A percentile compares a stretch with the other conserved stretches of the same genome.
Evolutionary conservation across 2,329 filamentous ascomycete species (phyloP).

Genomic region (Fusarium staphyleae): DNA sequence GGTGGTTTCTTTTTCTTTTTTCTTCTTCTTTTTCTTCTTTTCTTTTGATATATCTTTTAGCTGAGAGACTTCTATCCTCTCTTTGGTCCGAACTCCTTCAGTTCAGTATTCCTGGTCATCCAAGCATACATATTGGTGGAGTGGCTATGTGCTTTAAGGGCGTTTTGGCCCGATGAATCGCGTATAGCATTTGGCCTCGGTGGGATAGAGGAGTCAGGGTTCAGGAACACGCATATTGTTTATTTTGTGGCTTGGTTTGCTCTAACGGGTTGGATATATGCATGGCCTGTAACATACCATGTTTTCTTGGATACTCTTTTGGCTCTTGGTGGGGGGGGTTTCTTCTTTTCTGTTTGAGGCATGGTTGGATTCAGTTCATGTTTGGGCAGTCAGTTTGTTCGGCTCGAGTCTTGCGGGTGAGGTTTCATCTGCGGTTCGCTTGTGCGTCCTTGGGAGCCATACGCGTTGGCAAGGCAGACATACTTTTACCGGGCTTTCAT

Average conservation of each 20-base stretch:
- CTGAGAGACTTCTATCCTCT: constrained; percentile 34
- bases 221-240: constrained; percentile 33
- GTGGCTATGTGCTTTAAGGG: constrained; percentile 48
- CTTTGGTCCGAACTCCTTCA: constrained; percentile 40
- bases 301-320: too few species aligned
- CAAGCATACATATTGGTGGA: constrained; percentile 46
- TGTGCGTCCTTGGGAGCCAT: constrained; percentile 32
- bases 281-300: constrained; percentile 30
- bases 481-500: constrained; percentile 40
- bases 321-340: too few species aligned
- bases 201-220: constrained; percentile 51
- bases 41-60: constrained; percentile 22
- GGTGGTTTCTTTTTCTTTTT: too few species aligned
- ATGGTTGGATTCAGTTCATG: constrained; percentile 4
- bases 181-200: constrained; percentile 46
- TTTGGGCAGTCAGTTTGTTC: constrained; percentile 36
- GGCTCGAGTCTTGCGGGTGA: constrained; percentile 21
- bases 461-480: constrained; percentile 38
- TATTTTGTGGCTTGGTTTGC: constrained; percentile 13
- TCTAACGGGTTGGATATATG: constrained; percentile 17
- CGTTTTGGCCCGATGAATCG: too few species aligned
- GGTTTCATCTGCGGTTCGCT: constrained; percentile 30
- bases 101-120: constrained; percentile 46
- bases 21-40: constrained; percentile 22
- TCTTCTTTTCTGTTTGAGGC: constrained; percentile 30